A percentile compares a stretch with the other conserved stretches of the same genome.
Conservation (phyloP, 768 basidiomycete species). For the Russula sp. region DNA sequence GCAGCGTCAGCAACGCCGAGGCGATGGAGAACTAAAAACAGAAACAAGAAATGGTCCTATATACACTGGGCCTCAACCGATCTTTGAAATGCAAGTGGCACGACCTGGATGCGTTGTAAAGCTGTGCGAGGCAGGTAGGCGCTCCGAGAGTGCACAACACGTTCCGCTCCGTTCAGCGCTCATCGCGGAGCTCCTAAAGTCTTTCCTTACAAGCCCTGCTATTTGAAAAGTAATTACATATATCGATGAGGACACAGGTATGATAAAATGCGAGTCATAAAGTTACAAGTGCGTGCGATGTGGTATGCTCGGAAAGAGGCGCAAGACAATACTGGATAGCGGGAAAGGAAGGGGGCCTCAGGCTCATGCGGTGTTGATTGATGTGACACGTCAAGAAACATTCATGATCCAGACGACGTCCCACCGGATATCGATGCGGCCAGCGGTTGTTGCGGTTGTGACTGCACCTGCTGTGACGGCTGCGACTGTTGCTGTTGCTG, state of each 20-base stretch:
- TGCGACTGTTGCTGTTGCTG: slow-evolving; percentile 27
- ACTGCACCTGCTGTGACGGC: slow-evolving; percentile 4
- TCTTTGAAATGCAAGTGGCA: not conserved
- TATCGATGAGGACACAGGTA: slow-evolving; percentile 19
- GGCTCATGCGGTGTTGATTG: not conserved
- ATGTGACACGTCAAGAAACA: too few species aligned
- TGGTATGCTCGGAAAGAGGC: slow-evolving; percentile 5
- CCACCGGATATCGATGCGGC: slow-evolving; percentile 17
- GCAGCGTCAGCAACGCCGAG: too few species aligned
- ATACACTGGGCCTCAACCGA: not conserved
- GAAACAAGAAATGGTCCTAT: too few species aligned
- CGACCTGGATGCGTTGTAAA: too few species aligned
- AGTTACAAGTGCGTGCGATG: slow-evolving; percentile 29
- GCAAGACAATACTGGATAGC: not conserved
- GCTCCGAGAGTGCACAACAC: not conserved
- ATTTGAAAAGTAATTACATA: slow-evolving; percentile 19
- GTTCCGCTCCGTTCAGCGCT: not conserved
- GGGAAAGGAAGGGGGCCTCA: not conserved
- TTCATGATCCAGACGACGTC: slow-evolving; percentile 23
- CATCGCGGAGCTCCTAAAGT: not conserved
- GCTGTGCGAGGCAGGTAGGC: not conserved
- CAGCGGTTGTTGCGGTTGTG: slow-evolving; percentile 16
- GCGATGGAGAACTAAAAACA: too few species aligned
- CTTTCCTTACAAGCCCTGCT: not conserved
- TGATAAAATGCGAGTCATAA: slow-evolving; percentile 30